Conservation (phyloP, 1,284 basidiomycete species). For the Phenoliferia sp. region DNA sequence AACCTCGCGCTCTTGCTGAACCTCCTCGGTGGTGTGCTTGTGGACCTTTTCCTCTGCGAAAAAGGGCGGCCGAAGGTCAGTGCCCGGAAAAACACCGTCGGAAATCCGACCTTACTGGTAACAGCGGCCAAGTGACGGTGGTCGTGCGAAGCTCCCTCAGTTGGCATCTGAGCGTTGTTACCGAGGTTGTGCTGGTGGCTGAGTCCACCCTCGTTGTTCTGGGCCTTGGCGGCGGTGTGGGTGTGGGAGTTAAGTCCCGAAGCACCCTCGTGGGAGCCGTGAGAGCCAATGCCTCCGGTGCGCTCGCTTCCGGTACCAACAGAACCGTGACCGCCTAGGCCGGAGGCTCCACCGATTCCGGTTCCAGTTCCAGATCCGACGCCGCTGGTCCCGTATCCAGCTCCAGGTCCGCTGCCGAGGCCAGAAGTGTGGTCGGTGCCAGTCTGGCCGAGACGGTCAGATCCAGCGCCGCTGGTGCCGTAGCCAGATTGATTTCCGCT, state of each 20-base stretch:
- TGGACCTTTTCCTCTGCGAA: constrained; percentile 34
- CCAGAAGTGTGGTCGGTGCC: too few relatives aligned
- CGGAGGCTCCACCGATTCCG: too few relatives aligned
- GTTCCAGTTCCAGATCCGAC: too few relatives aligned
- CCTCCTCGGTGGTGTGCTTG: constrained; percentile 43
- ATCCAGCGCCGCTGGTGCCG: too few relatives aligned
- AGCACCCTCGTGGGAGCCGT: too few relatives aligned
- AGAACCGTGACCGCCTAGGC: too few relatives aligned
- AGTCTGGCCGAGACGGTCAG: too few relatives aligned
- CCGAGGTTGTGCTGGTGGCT: neutral
- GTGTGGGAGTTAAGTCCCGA: neutral
- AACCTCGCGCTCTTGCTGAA: constrained; percentile 40
- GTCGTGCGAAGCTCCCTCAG: constrained; percentile 39
- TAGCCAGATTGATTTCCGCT: too few relatives aligned
- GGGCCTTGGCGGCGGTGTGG: neutral
- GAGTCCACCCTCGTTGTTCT: neutral
- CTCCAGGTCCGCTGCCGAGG: too few relatives aligned
- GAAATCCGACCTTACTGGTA: constrained; percentile 22
- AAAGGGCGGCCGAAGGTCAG: neutral
- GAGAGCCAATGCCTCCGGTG: too few relatives aligned
- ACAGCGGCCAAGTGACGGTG: constrained; percentile 42
- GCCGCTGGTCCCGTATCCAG: neutral
- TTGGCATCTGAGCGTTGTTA: constrained; percentile 15
- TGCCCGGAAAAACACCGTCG: neutral
- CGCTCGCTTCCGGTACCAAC: too few relatives aligned